phyloP scores from a whole-genome alignment of 352 stramenopile species.

The Phytophthora sansomeana region DNA sequence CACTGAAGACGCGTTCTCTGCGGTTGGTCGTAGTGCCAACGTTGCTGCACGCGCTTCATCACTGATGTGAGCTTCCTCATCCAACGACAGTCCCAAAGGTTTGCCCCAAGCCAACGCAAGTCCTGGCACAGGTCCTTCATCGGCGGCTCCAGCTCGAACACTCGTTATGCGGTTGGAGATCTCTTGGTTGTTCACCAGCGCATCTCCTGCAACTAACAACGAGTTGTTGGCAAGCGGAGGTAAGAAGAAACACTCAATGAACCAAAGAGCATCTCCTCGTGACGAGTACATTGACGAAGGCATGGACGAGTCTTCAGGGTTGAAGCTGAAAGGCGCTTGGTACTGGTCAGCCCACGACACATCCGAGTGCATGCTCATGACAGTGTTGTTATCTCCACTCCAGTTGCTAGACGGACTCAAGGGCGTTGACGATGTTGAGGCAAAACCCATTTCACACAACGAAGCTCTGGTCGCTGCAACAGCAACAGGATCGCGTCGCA shows the following conservation, averaged over 20 bases:
- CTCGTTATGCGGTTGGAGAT: constrained; percentile 33
- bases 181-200: constrained; percentile 39
- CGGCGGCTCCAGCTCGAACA: constrained; percentile 7
- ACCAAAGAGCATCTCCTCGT: constrained; percentile 50
- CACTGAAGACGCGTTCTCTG: constrained; percentile 28
- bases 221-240: constrained; percentile 45
- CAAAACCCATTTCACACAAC: constrained; percentile 35
- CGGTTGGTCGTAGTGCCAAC: constrained; percentile 15
- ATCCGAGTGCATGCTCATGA: constrained; percentile 13
- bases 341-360: constrained; percentile 19
- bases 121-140: constrained; percentile 44
- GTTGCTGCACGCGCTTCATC: constrained; percentile 1
- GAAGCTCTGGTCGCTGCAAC: constrained; percentile 44
- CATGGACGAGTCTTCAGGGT: constrained; percentile 23
- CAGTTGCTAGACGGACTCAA: constrained; percentile 22
- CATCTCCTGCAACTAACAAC: constrained; percentile 42
- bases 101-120: constrained; percentile 70
- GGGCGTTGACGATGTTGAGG: constrained; percentile 12
- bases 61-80: constrained; percentile 58
- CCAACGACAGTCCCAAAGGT: constrained; percentile 65
- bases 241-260: constrained; percentile 63
- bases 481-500: constrained; percentile 46
- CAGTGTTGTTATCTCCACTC: constrained; percentile 16
- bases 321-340: constrained; percentile 25
- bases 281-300: constrained; percentile 44